These are phyloP conservation scores for Allium sativum DNA, from an alignment of 106 monocot genomes.

Conservation along the genomic window DNA sequence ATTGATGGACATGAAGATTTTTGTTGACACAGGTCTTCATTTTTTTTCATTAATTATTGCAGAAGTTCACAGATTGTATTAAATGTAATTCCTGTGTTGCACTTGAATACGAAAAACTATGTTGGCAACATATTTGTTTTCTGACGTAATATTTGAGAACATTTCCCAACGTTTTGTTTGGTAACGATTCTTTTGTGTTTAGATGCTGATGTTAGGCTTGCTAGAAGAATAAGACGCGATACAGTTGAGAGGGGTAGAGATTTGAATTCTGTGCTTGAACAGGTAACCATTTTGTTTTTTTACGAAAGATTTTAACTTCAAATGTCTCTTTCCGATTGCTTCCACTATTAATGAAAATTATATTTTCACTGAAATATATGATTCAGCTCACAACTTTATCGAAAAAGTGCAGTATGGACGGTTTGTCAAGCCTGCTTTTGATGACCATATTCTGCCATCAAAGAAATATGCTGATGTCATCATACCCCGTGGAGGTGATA, in stretches of 20 bases:
- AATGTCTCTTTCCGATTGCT: no score
- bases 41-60: neutral
- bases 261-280: constrained; percentile 69
- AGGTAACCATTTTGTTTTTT: constrained; percentile 15
- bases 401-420: constrained; percentile 56
- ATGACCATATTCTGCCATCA: constrained; percentile 85
- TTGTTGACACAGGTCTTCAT: constrained; percentile 73
- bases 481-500: constrained; percentile 91
- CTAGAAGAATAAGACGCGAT: constrained; percentile 65
- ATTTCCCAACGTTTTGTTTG: no score
- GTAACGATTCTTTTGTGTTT: neutral
- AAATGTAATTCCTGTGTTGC: no score
- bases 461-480: constrained; percentile 98
- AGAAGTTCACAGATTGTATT: neutral
- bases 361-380: neutral
- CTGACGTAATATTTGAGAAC: neutral
- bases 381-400: neutral
- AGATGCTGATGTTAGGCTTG: constrained; percentile 67
- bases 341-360: no score
- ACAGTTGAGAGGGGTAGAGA: constrained; percentile 69
- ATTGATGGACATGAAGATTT: constrained; percentile 99
- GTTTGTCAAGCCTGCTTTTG: constrained; percentile 95
- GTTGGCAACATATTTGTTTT: neutral
- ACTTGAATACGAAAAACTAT: no score
- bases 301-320: no score